Base-by-base conservation (phyloP, 352 stramenopile genomes). In the Globisporangium okanoganense region DNA sequence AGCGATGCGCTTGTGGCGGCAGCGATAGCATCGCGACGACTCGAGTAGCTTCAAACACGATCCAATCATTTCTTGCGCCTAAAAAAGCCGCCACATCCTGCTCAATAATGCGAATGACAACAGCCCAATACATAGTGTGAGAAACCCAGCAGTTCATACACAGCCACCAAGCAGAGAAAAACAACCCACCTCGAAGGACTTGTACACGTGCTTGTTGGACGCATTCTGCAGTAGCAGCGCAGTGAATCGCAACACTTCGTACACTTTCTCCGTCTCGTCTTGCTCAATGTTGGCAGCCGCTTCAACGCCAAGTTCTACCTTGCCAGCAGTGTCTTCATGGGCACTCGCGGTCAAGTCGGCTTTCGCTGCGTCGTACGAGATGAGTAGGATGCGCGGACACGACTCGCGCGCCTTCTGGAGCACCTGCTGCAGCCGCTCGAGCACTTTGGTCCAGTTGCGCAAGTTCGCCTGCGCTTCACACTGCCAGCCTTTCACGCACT, bases 401-500 rank as follows among this genome's bases (percentile, higher is more conserved):
- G 75, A 52, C 54, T 69, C 67, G 16, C 85, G 29, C 35, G 77
- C 77, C 1, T 47, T 58, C 40, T 73, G 53, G 16, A 93, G 79
- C 52, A 87, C 56, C 24, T 54, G 58, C 50, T 87, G 71, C 22
- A 92, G 53, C 25, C 81, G 76, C 31, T 75, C 60, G n/a, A 95
- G 70, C 55, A 94, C 79, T 0, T 41, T 36, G 5, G 48, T 62
- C 82, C 86, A 95, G 60, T 90, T 90, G 22, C 71, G 71, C 31
- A 94, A 55, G 55, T 92, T 86, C 24, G 83, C 87, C 54, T 92
- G 87, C 18, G 73, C 79, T 68, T 95, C 87, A 64, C 91, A 85
- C 22, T 83, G 78, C 87, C 87, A 95, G 8, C 80, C 79, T 13
- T 78, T 76, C 16, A 94, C 67, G 18, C 79, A 91, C 60, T 79